Percentiles rank a stretch among this genome's conserved stretches.
Evolutionary conservation across 345 rosid genomes (phyloP).

Genomic region (Lepidium aucheri): DNA sequence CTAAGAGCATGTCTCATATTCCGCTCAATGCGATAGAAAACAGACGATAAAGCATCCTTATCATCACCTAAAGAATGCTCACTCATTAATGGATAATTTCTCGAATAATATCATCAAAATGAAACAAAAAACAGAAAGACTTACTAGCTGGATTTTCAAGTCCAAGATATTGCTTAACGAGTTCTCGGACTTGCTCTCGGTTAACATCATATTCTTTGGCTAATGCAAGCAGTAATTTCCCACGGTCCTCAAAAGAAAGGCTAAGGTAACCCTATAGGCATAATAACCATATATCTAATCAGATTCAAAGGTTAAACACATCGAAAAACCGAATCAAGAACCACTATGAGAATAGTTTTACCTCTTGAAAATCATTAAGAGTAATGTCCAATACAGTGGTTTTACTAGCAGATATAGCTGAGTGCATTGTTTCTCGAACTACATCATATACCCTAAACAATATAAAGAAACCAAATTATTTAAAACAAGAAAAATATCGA

Average conservation of each 20-base stretch:
- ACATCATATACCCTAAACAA: constrained; percentile 47
- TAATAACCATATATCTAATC: background rate
- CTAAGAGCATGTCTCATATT: constrained; percentile 73
- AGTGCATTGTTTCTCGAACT: constrained; percentile 70
- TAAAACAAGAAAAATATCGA: background rate
- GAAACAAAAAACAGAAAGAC: background rate
- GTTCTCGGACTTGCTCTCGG: constrained; percentile 56
- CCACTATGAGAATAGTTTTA: constrained; percentile 5
- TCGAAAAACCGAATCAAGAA: background rate
- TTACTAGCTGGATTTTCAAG: constrained; percentile 48
- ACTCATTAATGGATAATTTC: background rate
- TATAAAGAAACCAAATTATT: background rate
- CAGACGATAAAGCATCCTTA: constrained; percentile 48
- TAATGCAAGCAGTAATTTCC: constrained; percentile 45
- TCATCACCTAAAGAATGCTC: constrained; percentile 32
- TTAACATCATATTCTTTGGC: constrained; percentile 82
- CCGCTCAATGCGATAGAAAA: constrained; percentile 71
- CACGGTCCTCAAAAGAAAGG: constrained; percentile 54
- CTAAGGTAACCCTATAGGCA: constrained; percentile 61
- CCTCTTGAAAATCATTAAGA: constrained; percentile 76
- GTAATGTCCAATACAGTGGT: constrained; percentile 57
- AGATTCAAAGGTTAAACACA: background rate
- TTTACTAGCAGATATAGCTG: constrained; percentile 70
- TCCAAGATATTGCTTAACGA: constrained; percentile 81
- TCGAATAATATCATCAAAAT: background rate